These are phyloP conservation scores for Tulasnella sp. DNA, from an alignment of 768 basidiomycete genomes.

Conservation along the genomic window DNA sequence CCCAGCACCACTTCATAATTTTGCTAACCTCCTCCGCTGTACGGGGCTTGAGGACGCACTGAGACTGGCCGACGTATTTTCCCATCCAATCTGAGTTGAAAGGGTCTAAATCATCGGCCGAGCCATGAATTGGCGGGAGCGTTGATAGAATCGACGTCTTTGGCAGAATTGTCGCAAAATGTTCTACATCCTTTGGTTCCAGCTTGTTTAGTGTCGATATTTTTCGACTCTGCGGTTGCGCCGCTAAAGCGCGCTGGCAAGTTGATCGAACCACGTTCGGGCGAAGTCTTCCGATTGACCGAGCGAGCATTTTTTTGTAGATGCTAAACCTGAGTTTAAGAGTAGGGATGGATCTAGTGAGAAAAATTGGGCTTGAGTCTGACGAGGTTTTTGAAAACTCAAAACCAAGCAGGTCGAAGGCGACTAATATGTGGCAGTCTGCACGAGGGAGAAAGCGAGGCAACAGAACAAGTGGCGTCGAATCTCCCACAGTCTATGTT, in stretches of 20 bases:
- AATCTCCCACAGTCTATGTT: neutral
- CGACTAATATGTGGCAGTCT: neutral
- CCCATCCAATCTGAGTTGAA: constrained; percentile 96
- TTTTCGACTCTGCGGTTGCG: neutral
- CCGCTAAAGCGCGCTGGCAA: neutral
- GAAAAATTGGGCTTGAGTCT: neutral
- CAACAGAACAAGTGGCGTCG: neutral
- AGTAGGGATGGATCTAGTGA: neutral
- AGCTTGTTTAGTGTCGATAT: constrained; percentile 26
- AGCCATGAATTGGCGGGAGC: constrained; percentile 37
- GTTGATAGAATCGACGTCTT: constrained; percentile 60
- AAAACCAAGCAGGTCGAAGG: neutral
- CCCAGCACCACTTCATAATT: constrained; percentile 80
- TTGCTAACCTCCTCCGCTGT: constrained; percentile 80
- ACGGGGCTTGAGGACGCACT: constrained; percentile 82
- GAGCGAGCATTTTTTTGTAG: neutral
- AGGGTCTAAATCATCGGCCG: constrained; percentile 55
- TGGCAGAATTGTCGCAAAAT: constrained; percentile 60
- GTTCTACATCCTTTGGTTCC: constrained; percentile 50
- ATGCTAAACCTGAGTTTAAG: neutral
- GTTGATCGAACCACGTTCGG: neutral
- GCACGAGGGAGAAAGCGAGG: neutral
- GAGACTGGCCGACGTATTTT: constrained; percentile 79
- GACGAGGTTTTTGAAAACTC: neutral
- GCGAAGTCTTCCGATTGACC: neutral